Evolutionary conservation across 2,329 filamentous ascomycete genomes (phyloP).

Genomic region (Cercospora sp.): DNA sequence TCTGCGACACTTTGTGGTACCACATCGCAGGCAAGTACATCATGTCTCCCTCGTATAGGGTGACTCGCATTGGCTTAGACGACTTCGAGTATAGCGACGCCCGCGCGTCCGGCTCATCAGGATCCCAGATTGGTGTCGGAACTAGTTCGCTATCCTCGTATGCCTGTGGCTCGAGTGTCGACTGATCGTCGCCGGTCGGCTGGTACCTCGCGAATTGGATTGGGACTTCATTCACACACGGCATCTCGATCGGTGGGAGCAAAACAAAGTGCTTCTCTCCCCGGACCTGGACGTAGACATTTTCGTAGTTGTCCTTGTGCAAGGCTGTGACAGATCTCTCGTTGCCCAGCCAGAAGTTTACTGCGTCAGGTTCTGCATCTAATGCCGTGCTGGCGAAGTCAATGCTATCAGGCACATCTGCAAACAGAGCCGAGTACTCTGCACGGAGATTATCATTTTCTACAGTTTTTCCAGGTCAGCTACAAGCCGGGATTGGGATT

Average conservation of each 20-base stretch:
- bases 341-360: slow-evolving; percentile 83
- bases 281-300: slow-evolving; percentile 75
- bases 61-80: slow-evolving; percentile 65
- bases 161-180: slow-evolving; percentile 36
- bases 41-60: slow-evolving; percentile 73
- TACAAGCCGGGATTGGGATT: too few relatives aligned
- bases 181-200: slow-evolving; percentile 34
- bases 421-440: slow-evolving; percentile 67
- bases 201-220: slow-evolving; percentile 63
- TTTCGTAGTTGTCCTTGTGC: slow-evolving; percentile 84
- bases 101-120: slow-evolving; percentile 56
- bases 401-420: slow-evolving; percentile 64
- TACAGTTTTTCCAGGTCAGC: too few relatives aligned
- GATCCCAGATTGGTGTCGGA: slow-evolving; percentile 75
- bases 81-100: slow-evolving; percentile 61
- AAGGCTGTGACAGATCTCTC: slow-evolving; percentile 67
- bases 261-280: slow-evolving; percentile 75
- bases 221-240: slow-evolving; percentile 66
- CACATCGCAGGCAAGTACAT: slow-evolving; percentile 79
- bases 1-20: slow-evolving; percentile 82
- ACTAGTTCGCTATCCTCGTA: slow-evolving; percentile 50
- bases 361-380: slow-evolving; percentile 65
- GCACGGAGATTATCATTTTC: slow-evolving; percentile 77
- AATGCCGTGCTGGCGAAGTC: slow-evolving; percentile 74
- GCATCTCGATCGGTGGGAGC: slow-evolving; percentile 68